Percentiles rank a stretch among this genome's conserved stretches.
phyloP scores from a whole-genome alignment of 768 basidiomycete genomes.

The Trametes elegans region DNA sequence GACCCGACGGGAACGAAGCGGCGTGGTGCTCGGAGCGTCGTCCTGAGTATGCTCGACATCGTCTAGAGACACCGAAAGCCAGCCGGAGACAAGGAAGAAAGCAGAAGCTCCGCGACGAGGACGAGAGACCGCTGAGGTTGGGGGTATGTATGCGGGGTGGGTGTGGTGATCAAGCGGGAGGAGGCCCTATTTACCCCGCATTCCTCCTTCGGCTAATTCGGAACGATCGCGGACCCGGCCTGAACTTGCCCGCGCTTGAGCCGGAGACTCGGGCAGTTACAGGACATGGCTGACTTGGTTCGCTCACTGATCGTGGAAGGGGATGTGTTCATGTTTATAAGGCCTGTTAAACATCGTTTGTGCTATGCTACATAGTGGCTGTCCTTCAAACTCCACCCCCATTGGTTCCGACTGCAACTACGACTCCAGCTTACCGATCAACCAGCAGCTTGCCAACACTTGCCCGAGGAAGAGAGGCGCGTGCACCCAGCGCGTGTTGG shows the following conservation, averaged over 20 bases:
- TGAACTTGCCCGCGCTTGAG: background rate
- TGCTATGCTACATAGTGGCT: no score
- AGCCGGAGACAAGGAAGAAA: background rate
- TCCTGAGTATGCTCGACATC: constrained; percentile 12
- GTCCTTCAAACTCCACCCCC: background rate
- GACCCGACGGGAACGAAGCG: constrained; percentile 9
- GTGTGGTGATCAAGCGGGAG: background rate
- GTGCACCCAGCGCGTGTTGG: constrained; percentile 30
- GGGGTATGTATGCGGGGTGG: background rate
- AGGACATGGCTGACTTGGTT: no score
- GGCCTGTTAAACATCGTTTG: no score
- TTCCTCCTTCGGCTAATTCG: constrained; percentile 7
- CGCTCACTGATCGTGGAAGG: no score
- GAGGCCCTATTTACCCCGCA: constrained; percentile 10
- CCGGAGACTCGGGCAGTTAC: no score
- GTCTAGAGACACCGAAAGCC: background rate
- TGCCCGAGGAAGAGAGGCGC: constrained; percentile 29
- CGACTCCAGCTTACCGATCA: constrained; percentile 30
- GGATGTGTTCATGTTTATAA: no score
- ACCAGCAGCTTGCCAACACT: constrained; percentile 27
- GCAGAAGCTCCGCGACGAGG: background rate
- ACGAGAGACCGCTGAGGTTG: background rate
- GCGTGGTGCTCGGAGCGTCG: constrained; percentile 2
- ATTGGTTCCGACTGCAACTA: background rate
- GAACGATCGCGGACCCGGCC: constrained; percentile 10